Conservation (phyloP, 345 rosid genomes). For the Lepidium africanum region DNA sequence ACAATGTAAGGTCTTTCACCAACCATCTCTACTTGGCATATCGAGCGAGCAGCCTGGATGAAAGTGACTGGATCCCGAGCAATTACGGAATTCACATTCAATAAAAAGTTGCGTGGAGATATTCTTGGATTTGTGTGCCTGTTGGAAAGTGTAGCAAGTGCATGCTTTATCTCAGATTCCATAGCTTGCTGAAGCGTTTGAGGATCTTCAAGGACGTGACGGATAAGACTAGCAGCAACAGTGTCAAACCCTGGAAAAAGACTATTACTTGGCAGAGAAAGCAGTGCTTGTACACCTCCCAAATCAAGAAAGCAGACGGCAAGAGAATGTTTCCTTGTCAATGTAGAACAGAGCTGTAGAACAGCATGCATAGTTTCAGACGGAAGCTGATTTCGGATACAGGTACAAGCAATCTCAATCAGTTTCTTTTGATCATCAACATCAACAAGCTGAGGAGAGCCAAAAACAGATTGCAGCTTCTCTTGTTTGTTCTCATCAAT, state of each 20-base stretch:
- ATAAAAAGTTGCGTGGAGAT: conserved; percentile 68
- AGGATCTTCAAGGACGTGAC: conserved; percentile 93
- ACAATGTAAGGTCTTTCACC: conserved; percentile 89
- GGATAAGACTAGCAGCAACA: conserved; percentile 76
- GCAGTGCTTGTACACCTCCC: conserved; percentile 72
- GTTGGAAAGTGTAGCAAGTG: conserved; percentile 66
- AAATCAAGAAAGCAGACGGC: conserved; percentile 84
- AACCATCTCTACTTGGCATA: conserved; percentile 91
- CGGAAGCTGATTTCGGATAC: conserved; percentile 66
- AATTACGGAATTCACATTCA: conserved; percentile 64
- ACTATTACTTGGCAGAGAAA: conserved; percentile 77
- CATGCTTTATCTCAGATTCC: conserved; percentile 93
- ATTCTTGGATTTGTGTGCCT: conserved; percentile 82
- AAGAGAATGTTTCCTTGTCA: conserved; percentile 67
- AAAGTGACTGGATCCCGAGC: conserved; percentile 79
- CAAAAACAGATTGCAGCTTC: conserved; percentile 50
- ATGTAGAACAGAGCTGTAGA: conserved; percentile 78
- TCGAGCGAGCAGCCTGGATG: conserved; percentile 70
- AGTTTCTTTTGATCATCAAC: conserved; percentile 63
- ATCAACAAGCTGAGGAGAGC: conserved; percentile 46
- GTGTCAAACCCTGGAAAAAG: conserved; percentile 91
- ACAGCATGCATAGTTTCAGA: conserved; percentile 93
- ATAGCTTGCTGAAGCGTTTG: conserved; percentile 95
- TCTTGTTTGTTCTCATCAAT: conserved; percentile 68
- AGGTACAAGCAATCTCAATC: conserved; percentile 82